Percentiles rank a stretch among this genome's conserved stretches.
These are phyloP conservation scores for Wickerhamiella vanderwaltii DNA, from an alignment of 805 yeast genomes.

Conservation along the genomic window DNA sequence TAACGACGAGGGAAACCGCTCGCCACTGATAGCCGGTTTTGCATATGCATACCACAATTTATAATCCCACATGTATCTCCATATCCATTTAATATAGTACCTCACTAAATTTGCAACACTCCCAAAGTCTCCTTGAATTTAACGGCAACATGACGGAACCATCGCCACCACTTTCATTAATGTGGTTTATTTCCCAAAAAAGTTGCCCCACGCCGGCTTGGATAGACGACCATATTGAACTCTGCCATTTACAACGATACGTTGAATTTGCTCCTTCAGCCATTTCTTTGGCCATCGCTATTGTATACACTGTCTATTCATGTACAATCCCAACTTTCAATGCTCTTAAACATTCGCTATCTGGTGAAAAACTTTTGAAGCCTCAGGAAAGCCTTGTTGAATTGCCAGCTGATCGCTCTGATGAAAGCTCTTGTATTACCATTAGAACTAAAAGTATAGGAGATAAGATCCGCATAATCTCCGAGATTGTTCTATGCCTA, in stretches of 20 bases:
- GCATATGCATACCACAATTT: too few species aligned
- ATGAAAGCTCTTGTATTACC: slow-evolving; percentile 15
- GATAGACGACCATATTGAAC: slow-evolving; percentile 19
- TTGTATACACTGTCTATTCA: not conserved
- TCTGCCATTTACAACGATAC: slow-evolving; percentile 20
- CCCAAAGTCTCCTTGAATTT: too few species aligned
- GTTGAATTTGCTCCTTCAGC: slow-evolving; percentile 16
- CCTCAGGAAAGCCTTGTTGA: slow-evolving; percentile 1
- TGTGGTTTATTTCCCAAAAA: slow-evolving; percentile 1
- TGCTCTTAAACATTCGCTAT: not conserved
- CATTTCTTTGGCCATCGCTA: slow-evolving; percentile 7
- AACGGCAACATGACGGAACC: too few species aligned
- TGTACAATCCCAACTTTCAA: not conserved
- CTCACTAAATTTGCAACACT: too few species aligned
- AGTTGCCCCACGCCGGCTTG: slow-evolving; percentile 16
- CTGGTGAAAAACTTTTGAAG: not conserved
- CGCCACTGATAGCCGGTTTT: too few species aligned
- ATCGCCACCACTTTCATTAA: too few species aligned
- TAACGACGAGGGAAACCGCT: too few species aligned
- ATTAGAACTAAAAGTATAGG: slow-evolving; percentile 15
- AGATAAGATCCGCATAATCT: slow-evolving; percentile 18
- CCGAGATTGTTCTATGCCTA: slow-evolving; percentile 15
- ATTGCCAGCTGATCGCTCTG: slow-evolving; percentile 17
- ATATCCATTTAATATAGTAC: too few species aligned
- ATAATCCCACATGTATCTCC: too few species aligned